A percentile compares a stretch with the other conserved stretches of the same genome.
These are phyloP conservation scores for Amanita pallidorosea DNA, from an alignment of 768 basidiomycete species.

Conservation along the genomic window DNA sequence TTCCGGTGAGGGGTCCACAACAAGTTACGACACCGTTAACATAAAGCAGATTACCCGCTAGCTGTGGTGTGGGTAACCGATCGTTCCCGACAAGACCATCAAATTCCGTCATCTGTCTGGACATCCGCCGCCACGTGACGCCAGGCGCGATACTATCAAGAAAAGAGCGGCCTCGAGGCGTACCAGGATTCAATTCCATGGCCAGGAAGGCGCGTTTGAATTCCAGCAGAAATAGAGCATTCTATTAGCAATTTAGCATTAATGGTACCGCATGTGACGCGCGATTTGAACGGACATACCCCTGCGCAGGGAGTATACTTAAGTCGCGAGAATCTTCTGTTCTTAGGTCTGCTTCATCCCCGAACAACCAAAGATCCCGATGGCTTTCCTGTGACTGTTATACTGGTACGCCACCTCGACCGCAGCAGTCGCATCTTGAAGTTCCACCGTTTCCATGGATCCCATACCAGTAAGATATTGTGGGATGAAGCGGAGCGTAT, in stretches of 20 bases:
- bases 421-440: background rate
- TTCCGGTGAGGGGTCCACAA: background rate
- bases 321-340: slow-evolving; percentile 25
- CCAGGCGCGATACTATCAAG: background rate
- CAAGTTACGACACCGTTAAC: background rate
- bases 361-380: slow-evolving; percentile 33
- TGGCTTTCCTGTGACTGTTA: slow-evolving; percentile 21
- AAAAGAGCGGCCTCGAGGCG: background rate
- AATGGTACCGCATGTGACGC: background rate
- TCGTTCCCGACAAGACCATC: background rate
- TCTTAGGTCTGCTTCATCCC: slow-evolving; percentile 21
- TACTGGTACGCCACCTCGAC: background rate
- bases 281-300: slow-evolving; percentile 17
- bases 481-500: background rate
- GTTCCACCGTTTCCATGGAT: background rate
- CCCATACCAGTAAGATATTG: background rate
- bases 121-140: background rate
- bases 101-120: too few relatives aligned
- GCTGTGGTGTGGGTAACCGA: background rate
- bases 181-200: slow-evolving; percentile 30
- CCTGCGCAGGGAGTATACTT: slow-evolving; percentile 33
- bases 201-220: slow-evolving; percentile 35
- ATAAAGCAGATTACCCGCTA: background rate
- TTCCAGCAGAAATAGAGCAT: too few relatives aligned
- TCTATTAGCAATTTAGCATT: too few relatives aligned